Evolutionary conservation across 352 stramenopile genomes (phyloP).

Genomic region (Phytophthora citrophthora): DNA sequence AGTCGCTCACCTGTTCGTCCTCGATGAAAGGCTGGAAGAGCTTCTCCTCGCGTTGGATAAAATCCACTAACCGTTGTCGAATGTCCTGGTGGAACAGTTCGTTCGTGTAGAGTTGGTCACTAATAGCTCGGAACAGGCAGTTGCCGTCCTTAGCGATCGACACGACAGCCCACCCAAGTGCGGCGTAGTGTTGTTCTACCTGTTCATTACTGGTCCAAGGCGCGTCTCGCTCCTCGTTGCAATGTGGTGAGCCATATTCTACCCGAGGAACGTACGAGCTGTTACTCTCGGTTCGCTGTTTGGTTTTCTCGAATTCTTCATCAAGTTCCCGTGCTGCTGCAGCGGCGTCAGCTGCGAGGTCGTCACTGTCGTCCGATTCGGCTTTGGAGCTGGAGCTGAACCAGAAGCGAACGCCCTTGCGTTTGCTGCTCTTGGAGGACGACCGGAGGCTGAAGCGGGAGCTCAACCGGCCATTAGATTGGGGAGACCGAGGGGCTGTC

Average conservation of each 20-base stretch:
- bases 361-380: neutral
- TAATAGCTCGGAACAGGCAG: constrained; percentile 65
- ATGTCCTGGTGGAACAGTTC: constrained; percentile 53
- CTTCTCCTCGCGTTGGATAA: constrained; percentile 44
- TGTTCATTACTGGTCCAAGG: constrained; percentile 48
- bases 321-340: constrained; percentile 22
- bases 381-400: constrained; percentile 26
- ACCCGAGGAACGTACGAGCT: constrained; percentile 17
- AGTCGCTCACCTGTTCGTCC: constrained; percentile 33
- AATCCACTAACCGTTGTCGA: constrained; percentile 46
- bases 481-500: constrained; percentile 12
- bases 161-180: constrained; percentile 39
- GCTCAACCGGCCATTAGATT: constrained; percentile 1
- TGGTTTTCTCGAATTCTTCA: constrained; percentile 9
- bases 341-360: constrained; percentile 13
- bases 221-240: constrained; percentile 21
- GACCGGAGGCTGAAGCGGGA: constrained; percentile 28
- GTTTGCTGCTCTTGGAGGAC: constrained; percentile 21
- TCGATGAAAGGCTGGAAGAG: constrained; percentile 58
- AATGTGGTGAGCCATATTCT: constrained; percentile 19
- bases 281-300: constrained; percentile 5
- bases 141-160: constrained; percentile 51
- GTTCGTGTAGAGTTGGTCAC: constrained; percentile 61
- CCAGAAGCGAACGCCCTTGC: constrained; percentile 31
- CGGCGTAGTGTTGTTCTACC: constrained; percentile 45